Evolutionary conservation across 2,329 filamentous ascomycete species (phyloP), one percentile per base, ranked within the genome.

Genomic region (Curvularia eragrostidis): DNA sequence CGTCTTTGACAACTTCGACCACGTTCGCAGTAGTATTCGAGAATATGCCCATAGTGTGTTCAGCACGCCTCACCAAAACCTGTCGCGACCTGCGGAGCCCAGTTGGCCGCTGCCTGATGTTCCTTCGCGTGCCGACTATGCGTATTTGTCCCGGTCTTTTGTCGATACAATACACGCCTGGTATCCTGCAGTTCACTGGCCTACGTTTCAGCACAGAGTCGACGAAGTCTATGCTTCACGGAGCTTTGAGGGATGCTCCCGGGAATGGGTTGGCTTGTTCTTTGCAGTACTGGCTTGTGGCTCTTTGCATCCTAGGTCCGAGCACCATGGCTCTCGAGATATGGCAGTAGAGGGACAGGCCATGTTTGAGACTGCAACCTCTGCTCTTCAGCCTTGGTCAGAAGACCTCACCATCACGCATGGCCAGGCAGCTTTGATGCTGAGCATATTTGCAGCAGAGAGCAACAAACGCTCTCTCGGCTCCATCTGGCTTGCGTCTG

Each of bases 111-210:
- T 85, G 34, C 88, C 90, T 6, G 83, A 85, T 39, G 42, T 97
- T 52, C 95, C 94, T 0, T 82, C 89, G 1, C 89, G 88, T 63
- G 80, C 86, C 26, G 77, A 87, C 21, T 87, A 88, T 26, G 91
- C 96, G 61, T 86, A 85, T 64, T 81, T 97, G 2, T 78, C 97
- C 30, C 83, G 85, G 32, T 84, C 89, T 36, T 99, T 96, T 75
- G 89, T 91, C 67, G 82, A 84, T 38, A 89, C 89, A 6, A 82
- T 91, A 23, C 94, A 98, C 73, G 85, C 87, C 30, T 89, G 91
- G 75, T 89, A 93, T 65, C 95, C 95, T 0, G 87, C 97, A 42
- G 71, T 98, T 9, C 91, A 98, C 75, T 96, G 93, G 90, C 91
- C 91, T 1, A 90, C 85, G 0, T 96, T 98, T 68, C 83, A 89